Evolutionary conservation across 805 yeast species (phyloP).

Genomic region (Zygosaccharomyces pseudorouxii): DNA sequence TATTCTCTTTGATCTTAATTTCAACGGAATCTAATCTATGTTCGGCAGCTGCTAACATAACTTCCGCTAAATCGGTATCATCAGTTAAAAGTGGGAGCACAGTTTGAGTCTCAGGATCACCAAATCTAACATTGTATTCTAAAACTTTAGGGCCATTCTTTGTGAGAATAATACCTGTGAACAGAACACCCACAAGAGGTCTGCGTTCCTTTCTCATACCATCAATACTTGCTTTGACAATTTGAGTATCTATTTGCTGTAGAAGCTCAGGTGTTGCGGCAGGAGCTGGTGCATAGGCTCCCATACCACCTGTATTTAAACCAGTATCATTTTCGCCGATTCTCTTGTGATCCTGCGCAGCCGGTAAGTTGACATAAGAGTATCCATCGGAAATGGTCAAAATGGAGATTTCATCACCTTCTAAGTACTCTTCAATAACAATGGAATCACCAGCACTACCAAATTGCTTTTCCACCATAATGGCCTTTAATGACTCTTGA

Average conservation of each 20-base stretch:
- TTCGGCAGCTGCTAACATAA: slow-evolving; percentile 90
- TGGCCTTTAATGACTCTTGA: slow-evolving; percentile 69
- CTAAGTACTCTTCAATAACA: slow-evolving; percentile 91
- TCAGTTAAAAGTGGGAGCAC: slow-evolving; percentile 80
- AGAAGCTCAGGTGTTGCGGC: slow-evolving; percentile 75
- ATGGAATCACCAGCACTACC: slow-evolving; percentile 94
- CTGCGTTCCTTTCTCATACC: slow-evolving; percentile 94
- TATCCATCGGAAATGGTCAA: slow-evolving; percentile 93
- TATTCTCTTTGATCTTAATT: slow-evolving; percentile 47
- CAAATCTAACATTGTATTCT: slow-evolving; percentile 96
- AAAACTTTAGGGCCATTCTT: slow-evolving; percentile 88
- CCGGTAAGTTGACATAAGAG: slow-evolving; percentile 82
- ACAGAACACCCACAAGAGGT: slow-evolving; percentile 93
- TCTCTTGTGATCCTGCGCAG: slow-evolving; percentile 98
- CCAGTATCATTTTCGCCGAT: slow-evolving; percentile 91
- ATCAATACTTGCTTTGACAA: slow-evolving; percentile 85
- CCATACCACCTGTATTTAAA: slow-evolving; percentile 99
- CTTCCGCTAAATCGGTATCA: slow-evolving; percentile 88
- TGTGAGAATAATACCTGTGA: slow-evolving; percentile 91
- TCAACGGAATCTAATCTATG: slow-evolving; percentile 84
- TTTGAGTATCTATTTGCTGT: slow-evolving; percentile 61
- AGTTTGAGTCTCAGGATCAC: slow-evolving; percentile 99
- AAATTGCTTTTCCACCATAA: slow-evolving; percentile 85
- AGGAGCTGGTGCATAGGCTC: slow-evolving; percentile 98
- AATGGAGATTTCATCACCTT: slow-evolving; percentile 94